Conservation (phyloP, 2,329 filamentous ascomycete species). For the Sclerotinia sclerotiorum region DNA sequence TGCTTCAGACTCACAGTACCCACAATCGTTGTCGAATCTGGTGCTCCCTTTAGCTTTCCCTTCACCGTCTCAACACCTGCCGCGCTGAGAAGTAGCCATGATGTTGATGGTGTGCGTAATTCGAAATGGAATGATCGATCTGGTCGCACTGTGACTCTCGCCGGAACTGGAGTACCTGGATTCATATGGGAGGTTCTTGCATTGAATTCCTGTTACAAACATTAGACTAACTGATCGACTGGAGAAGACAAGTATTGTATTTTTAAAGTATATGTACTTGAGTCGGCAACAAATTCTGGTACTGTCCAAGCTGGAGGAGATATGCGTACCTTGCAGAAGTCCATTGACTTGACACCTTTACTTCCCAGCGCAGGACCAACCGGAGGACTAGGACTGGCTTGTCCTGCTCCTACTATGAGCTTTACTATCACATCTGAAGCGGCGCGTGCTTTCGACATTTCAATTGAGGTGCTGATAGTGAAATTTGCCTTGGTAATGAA, state of each 20-base stretch:
- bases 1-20: conserved; percentile 91
- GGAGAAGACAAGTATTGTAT: neutral
- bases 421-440: conserved; percentile 77
- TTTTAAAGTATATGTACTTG: neutral
- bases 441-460: conserved; percentile 41
- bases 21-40: conserved; percentile 68
- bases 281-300: neutral
- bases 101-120: conserved; percentile 89
- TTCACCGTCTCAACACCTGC: conserved; percentile 70
- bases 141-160: conserved; percentile 85
- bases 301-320: neutral
- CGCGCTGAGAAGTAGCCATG: conserved; percentile 82
- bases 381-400: conserved; percentile 90
- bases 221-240: conserved; percentile 16
- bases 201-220: conserved; percentile 83
- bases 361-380: conserved; percentile 94
- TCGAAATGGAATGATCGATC: conserved; percentile 94
- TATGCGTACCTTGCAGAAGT: conserved; percentile 87
- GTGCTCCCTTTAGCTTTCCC: conserved; percentile 70
- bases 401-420: conserved; percentile 93
- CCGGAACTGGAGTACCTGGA: conserved; percentile 82
- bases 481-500: neutral
- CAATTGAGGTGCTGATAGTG: conserved; percentile 23
- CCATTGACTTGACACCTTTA: conserved; percentile 99
- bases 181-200: conserved; percentile 84